Percentiles rank a stretch among this genome's conserved stretches.
These are phyloP conservation scores for Neurospora sp. DNA, from an alignment of 495 filamentous ascomycete genomes.

Conservation along the genomic window DNA sequence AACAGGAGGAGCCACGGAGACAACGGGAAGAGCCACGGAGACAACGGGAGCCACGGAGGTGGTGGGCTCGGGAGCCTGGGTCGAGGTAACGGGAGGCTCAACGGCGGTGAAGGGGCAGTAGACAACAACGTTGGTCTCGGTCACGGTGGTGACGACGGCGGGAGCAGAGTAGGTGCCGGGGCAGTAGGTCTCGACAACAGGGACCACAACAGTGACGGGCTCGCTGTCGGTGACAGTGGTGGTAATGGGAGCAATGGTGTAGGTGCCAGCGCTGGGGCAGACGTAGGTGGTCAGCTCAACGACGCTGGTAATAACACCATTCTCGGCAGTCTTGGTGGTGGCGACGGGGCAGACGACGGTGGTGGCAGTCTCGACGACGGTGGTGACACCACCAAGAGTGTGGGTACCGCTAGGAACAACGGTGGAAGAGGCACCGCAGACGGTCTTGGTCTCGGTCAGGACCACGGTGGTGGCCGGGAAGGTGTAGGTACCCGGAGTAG, in stretches of 20 bases:
- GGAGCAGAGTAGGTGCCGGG: slow-evolving; percentile 68
- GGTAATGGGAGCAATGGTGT: slow-evolving; percentile 67
- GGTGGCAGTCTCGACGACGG: slow-evolving; percentile 57
- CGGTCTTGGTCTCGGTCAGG: slow-evolving; percentile 54
- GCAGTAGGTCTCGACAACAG: slow-evolving; percentile 52
- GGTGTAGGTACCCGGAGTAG: slow-evolving; percentile 67
- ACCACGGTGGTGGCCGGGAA: slow-evolving; percentile 68
- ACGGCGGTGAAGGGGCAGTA: slow-evolving; percentile 58
- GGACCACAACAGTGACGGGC: slow-evolving; percentile 52
- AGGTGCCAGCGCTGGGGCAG: slow-evolving; percentile 70
- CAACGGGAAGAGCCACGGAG: slow-evolving; percentile 2
- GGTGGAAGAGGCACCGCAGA: slow-evolving; percentile 55
- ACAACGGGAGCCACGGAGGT: slow-evolving; percentile 10
- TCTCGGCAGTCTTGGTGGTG: slow-evolving; percentile 47
- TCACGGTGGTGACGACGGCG: slow-evolving; percentile 56
- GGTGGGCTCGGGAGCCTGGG: neutral
- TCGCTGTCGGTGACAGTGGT: slow-evolving; percentile 40
- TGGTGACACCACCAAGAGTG: slow-evolving; percentile 71
- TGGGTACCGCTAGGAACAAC: slow-evolving; percentile 53
- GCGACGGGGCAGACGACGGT: slow-evolving; percentile 67
- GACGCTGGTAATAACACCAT: slow-evolving; percentile 57
- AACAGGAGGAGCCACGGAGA: slow-evolving; percentile 4
- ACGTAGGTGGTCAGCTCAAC: slow-evolving; percentile 65
- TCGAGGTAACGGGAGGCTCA: slow-evolving; percentile 15
- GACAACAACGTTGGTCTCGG: slow-evolving; percentile 56